phyloP scores from a whole-genome alignment of 2,329 filamentous ascomycete species.

The Ceratocystis variospora region DNA sequence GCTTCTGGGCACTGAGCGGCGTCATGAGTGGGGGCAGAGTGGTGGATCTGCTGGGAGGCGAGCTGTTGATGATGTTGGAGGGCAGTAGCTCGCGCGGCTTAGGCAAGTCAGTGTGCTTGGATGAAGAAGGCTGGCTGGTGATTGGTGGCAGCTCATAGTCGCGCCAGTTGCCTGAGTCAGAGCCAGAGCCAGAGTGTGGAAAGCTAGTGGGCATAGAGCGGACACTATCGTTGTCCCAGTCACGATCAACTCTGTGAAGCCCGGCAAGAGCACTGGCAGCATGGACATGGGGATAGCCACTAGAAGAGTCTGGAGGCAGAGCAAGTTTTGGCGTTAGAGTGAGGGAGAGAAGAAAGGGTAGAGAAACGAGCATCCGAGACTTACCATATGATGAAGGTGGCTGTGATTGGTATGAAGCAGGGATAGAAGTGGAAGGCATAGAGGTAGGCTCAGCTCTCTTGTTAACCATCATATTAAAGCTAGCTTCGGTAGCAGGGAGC shows the following conservation, averaged over 20 bases:
- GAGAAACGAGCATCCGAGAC: conserved; percentile 19
- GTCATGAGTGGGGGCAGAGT: conserved; percentile 75
- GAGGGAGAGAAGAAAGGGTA: conserved; percentile 19
- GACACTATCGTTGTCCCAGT: conserved; percentile 12
- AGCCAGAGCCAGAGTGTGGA: not conserved
- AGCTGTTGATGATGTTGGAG: conserved; percentile 59
- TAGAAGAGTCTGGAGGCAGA: conserved; percentile 19
- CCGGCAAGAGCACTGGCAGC: conserved; percentile 10
- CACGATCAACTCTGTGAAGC: conserved; percentile 11
- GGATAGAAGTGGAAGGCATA: conserved; percentile 28
- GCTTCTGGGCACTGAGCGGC: conserved; percentile 53
- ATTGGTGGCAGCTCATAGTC: conserved; percentile 13
- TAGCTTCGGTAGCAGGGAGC: conserved; percentile 94
- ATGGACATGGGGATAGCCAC: conserved; percentile 14
- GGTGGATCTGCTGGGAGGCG: conserved; percentile 74
- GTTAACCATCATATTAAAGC: conserved; percentile 92
- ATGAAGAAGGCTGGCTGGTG: conserved; percentile 5
- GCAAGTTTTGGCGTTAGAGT: conserved; percentile 14
- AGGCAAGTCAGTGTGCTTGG: conserved; percentile 9
- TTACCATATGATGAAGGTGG: conserved; percentile 10
- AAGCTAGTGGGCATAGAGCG: conserved; percentile 13
- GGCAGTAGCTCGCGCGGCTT: conserved; percentile 64
- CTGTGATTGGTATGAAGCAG: conserved; percentile 12
- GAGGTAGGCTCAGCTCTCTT: conserved; percentile 33
- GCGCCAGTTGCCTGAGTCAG: conserved; percentile 8